Percentiles rank a stretch among this genome's conserved stretches.
phyloP scores from a whole-genome alignment of 768 basidiomycete species.

The Sarcodon sp. region DNA sequence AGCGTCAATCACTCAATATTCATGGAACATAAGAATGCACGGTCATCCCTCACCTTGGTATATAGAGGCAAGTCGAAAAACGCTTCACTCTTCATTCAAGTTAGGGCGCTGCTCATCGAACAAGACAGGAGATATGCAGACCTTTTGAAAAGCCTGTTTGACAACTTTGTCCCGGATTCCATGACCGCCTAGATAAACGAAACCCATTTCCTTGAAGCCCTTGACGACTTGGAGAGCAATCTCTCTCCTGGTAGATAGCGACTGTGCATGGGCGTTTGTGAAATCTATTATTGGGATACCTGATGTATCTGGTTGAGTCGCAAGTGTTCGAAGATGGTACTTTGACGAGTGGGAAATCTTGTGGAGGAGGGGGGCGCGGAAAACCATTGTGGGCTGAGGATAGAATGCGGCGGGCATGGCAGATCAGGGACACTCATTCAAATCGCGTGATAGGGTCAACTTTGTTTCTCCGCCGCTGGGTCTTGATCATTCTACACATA shows the following conservation, averaged over 20 bases:
- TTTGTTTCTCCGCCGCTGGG: too few species aligned
- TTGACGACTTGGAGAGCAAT: conserved; percentile 59
- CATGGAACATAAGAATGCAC: neutral
- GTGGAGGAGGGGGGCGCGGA: too few species aligned
- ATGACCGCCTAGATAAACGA: conserved; percentile 67
- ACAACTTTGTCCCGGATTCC: conserved; percentile 51
- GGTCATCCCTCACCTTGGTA: conserved; percentile 32
- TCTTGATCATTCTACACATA: too few species aligned
- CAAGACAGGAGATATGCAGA: conserved; percentile 10
- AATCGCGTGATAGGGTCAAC: too few species aligned
- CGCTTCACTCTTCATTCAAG: conserved; percentile 42
- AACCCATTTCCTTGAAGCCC: conserved; percentile 73
- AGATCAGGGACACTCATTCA: too few species aligned
- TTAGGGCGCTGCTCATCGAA: neutral
- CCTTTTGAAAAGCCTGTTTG: conserved; percentile 53
- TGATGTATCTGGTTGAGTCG: neutral
- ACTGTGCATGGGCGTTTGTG: conserved; percentile 45
- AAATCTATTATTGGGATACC: conserved; percentile 73
- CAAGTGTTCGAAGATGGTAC: too few species aligned
- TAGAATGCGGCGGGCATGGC: too few species aligned
- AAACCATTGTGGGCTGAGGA: too few species aligned
- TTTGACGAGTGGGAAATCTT: too few species aligned
- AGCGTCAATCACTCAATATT: neutral
- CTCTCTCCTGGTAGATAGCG: conserved; percentile 39
- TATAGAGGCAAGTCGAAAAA: conserved; percentile 61